Evolutionary conservation across 164 flowering plant genomes (phyloP).

Genomic region (Vitis amurensis): DNA sequence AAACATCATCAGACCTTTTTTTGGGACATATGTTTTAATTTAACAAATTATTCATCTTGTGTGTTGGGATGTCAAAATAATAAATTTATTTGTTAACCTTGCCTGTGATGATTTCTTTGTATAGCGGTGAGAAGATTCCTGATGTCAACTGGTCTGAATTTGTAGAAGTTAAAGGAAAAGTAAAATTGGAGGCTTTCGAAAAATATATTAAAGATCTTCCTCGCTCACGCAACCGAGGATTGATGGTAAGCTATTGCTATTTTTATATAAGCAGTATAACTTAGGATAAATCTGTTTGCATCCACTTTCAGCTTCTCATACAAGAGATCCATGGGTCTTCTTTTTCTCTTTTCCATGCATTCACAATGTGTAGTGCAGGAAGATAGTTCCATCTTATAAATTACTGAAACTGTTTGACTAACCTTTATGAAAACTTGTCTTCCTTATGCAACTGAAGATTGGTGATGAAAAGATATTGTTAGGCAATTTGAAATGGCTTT

Average conservation of each 20-base stretch:
- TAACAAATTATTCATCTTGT: background rate
- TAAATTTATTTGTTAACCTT: constrained; percentile 10
- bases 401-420: too few species aligned
- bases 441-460: background rate
- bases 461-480: background rate
- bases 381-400: too few species aligned
- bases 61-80: background rate
- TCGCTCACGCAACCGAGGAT: constrained; percentile 57
- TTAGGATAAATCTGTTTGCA: background rate
- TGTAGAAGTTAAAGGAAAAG: constrained; percentile 68
- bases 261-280: background rate
- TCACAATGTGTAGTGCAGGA: too few species aligned
- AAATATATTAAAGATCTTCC: constrained; percentile 67
- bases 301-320: background rate
- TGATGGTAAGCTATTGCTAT: constrained; percentile 45
- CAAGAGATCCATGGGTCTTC: background rate
- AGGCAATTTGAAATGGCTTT: background rate
- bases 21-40: background rate
- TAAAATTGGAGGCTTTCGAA: constrained; percentile 58
- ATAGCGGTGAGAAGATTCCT: constrained; percentile 62
- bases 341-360: too few species aligned
- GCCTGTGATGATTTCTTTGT: constrained; percentile 17
- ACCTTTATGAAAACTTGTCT: background rate
- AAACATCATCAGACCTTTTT: background rate
- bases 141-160: constrained; percentile 49